Evolutionary conservation across 768 basidiomycete species (phyloP), one percentile per base, ranked within the genome.

Genomic region (Lactarius sanguifluus): DNA sequence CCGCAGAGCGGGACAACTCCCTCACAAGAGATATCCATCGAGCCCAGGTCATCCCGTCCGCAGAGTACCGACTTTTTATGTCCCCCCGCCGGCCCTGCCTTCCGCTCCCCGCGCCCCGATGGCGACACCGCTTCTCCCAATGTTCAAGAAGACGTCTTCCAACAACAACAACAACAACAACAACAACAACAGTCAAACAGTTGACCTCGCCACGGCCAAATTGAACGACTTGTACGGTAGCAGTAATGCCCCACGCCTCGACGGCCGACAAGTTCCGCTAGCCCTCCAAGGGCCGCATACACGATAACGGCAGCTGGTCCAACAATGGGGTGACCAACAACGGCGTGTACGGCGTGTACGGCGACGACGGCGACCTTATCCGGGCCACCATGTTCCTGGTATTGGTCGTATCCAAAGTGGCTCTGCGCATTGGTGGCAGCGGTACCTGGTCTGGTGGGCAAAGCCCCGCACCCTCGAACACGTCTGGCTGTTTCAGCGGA

Each of bases 261-360:
- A 87, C 55, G 96, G 97, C 94, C 15, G 91, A 92, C 71, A 90
- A 91, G 76, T 91, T 90, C 76, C 86, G 92, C 62, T 82, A 86
- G 45, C 75, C 80, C 10, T 85, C 85, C 52, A 81, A 82, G 71
- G 75, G 77, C 38, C 76, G 64, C 20, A 18, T 30, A 18, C 16
- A 40, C 12, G 66, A 67, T 1, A 28, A 20, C 32, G 45, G 13
- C 23, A 41, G 4, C 12, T 25, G 12, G 20, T 16, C 36, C 10
- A 16, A 76, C 62, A 75, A 58, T 10, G 69, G 45, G 3, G 60
- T 59, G 57, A 9, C 67, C 74, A 65, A 76, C 72, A 75, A 72
- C 36, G 75, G 73, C 62, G 70, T 82, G 23, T 83, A 72, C 36
- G 75, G 73, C 63, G 70, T 82, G 23, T 83, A 85, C 69, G 83